Evolutionary conservation across 83 land plant species (phyloP).

Genomic region (Picea abies): DNA sequence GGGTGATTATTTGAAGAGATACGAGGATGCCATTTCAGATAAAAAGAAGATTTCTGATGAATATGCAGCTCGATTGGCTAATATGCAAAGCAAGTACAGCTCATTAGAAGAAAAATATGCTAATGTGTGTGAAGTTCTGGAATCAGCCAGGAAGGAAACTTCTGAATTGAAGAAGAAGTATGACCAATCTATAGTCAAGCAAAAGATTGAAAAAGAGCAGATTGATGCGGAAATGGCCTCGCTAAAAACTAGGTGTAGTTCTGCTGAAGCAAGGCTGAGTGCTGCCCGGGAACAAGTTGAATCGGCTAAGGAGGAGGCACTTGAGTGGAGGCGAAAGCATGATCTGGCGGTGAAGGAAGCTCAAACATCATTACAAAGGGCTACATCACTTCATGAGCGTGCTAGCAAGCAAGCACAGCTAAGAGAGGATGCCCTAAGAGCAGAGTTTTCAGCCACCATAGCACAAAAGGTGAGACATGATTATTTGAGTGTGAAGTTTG

Average conservation of each 20-base stretch:
- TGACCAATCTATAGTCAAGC: slow-evolving; percentile 46
- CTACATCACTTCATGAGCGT: slow-evolving; percentile 60
- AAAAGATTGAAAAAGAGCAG: slow-evolving; percentile 71
- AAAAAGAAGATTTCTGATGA: slow-evolving; percentile 69
- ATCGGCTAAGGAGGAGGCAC: slow-evolving; percentile 93
- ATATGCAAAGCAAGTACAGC: slow-evolving; percentile 64
- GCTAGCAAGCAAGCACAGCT: slow-evolving; percentile 56
- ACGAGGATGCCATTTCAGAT: slow-evolving; percentile 75
- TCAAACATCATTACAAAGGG: slow-evolving; percentile 60
- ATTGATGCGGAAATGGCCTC: slow-evolving; percentile 58
- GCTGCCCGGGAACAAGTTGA: slow-evolving; percentile 86
- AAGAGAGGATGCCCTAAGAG: slow-evolving; percentile 71
- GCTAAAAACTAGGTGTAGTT: slow-evolving; percentile 66
- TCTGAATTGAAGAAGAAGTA: slow-evolving; percentile 83
- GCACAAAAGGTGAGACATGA: slow-evolving; percentile 54
- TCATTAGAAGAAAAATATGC: slow-evolving; percentile 64
- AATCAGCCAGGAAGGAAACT: slow-evolving; percentile 56
- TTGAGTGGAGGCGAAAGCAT: slow-evolving; percentile 91
- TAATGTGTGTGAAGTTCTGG: slow-evolving; percentile 48
- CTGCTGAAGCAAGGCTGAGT: slow-evolving; percentile 89
- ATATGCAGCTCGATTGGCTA: slow-evolving; percentile 50
- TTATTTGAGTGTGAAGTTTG: too few species aligned
- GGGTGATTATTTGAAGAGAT: slow-evolving; percentile 77
- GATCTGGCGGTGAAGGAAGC: slow-evolving; percentile 75
- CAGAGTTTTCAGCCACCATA: slow-evolving; percentile 45